phyloP scores from a whole-genome alignment of 2,329 filamentous ascomycete species.

The Phialocephala sp. region DNA sequence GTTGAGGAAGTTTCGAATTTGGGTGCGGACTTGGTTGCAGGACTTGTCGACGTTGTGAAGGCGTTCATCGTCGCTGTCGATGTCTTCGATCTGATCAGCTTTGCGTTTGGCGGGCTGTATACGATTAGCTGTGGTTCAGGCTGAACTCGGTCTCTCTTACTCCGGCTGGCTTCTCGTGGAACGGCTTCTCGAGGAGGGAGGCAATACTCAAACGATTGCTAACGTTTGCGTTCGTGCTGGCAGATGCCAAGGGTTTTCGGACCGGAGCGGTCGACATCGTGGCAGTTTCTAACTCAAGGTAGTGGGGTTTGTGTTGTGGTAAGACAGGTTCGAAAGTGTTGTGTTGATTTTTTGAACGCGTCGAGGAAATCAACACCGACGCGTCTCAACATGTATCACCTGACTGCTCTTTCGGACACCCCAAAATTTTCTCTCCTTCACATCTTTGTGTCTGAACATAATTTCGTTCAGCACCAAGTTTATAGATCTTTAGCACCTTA shows the following conservation, averaged over 20 bases:
- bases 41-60: slow-evolving; percentile 8
- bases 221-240: slow-evolving; percentile 18
- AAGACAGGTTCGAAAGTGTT: neutral
- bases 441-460: neutral
- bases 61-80: slow-evolving; percentile 17
- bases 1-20: slow-evolving; percentile 49
- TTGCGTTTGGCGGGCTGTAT: slow-evolving; percentile 21
- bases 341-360: neutral
- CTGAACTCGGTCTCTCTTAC: neutral
- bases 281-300: neutral
- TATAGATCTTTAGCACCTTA: too few species aligned
- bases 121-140: neutral
- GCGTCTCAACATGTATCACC: neutral
- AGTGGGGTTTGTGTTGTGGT: neutral
- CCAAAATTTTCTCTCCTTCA: too few species aligned
- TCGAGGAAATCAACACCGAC: neutral
- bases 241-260: slow-evolving; percentile 14
- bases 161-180: neutral
- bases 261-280: neutral
- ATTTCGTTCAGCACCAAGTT: too few species aligned
- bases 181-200: neutral
- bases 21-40: slow-evolving; percentile 32
- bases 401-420: too few species aligned
- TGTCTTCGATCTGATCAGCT: slow-evolving; percentile 15
- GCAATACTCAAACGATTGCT: slow-evolving; percentile 38